Evolutionary conservation across 2,329 filamentous ascomycete genomes (phyloP), one percentile per base, ranked within the genome.

Genomic region (Blumeria graminis): DNA sequence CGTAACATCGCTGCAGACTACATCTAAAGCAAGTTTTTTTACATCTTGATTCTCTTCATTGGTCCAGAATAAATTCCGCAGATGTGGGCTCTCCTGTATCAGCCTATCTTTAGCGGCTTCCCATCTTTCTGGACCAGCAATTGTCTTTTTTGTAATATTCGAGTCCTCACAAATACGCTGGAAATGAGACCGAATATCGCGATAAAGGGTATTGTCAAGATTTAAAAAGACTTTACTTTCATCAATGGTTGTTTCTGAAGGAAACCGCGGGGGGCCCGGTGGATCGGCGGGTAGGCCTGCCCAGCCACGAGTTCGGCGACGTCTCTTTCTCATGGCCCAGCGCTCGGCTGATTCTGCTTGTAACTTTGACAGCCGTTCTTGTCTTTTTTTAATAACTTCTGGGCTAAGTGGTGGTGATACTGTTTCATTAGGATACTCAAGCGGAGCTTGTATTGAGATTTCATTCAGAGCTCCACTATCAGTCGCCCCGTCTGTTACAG

Each of bases 171-270:
- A 90, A 13, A 92, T 84, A 9, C 69, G 70, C 62, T 82, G 76
- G 61, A 88, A 92, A 33, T 76, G 75, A 53, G 79, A 72, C 34
- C 86, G 76, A 14, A 86, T 67, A 58, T 77, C 69, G 35, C 73
- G 74, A 65, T 92, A 92, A 45, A 76, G 70, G 1, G 72, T 67
- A 53, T 74, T 76, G 63, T 83, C 77, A 36, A 93, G 71, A 39
- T 70, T 72, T 33, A 93, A 71, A 58, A 81, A 82, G 11, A 74
- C 73, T 64, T 87, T 86, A 64, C 82, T 82, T 68, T 90, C 84
- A 61, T 86, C 82, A 58, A 92, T 76, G 0, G 85, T 89, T 11
- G 83, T 89, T 67, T 92, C 86, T 0, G 85, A 90, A 0, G 84
- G 84, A 60, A 87, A 92, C 22, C 86, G 78, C 13, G 82, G 80